These are phyloP conservation scores for Solanum clarkiae DNA, from an alignment of 257 asterid species.

Conservation along the genomic window DNA sequence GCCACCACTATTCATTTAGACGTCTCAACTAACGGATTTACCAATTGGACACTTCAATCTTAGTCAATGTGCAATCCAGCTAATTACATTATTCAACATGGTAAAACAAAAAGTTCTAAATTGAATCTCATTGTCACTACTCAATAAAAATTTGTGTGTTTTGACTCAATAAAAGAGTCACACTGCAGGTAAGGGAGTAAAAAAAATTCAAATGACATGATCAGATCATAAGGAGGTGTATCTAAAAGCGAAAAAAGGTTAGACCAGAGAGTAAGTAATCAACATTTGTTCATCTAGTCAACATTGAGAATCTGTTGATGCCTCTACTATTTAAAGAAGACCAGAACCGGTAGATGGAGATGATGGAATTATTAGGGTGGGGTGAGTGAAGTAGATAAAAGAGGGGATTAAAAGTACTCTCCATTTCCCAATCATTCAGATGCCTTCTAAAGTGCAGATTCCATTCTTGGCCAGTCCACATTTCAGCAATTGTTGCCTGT, in stretches of 20 bases:
- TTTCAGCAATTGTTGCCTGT: neutral
- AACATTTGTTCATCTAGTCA: neutral
- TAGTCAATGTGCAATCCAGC: neutral
- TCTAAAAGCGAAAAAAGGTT: neutral
- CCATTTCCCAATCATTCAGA: neutral
- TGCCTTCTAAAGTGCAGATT: neutral
- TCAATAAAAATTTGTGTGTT: neutral
- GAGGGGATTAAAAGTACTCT: neutral
- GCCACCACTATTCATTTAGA: neutral
- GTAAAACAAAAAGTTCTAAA: neutral
- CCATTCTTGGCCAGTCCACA: neutral
- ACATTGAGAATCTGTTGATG: neutral
- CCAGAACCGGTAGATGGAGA: neutral
- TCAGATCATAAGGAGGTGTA: neutral
- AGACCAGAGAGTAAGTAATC: neutral
- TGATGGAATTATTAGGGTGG: neutral
- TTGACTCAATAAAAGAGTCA: neutral
- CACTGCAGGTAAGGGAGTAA: neutral
- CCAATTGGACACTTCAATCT: neutral
- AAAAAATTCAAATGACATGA: neutral
- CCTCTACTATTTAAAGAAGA: neutral
- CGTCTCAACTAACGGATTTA: neutral
- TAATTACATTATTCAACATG: neutral
- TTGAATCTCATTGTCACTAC: neutral
- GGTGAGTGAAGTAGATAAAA: neutral